Evolutionary conservation across 768 basidiomycete genomes (phyloP).

Genomic region (Podaxis pistillaris): DNA sequence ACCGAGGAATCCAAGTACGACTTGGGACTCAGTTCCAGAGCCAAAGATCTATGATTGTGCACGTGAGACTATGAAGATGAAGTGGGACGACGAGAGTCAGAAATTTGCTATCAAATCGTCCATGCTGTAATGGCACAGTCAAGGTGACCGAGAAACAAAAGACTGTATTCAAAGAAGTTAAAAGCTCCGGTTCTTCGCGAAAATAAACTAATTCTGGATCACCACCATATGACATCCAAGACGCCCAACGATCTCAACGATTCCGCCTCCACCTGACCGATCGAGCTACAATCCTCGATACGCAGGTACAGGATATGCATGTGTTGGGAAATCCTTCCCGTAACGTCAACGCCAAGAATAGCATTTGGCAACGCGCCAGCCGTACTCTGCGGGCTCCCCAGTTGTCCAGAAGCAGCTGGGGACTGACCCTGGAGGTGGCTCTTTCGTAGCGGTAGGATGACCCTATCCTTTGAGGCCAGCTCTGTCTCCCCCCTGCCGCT

Average conservation of each 20-base stretch:
- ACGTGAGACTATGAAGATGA: not conserved
- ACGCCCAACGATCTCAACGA: slow-evolving; percentile 39
- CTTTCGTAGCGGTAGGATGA: slow-evolving; percentile 38
- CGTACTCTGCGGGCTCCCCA: slow-evolving; percentile 2
- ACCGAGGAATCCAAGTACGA: not conserved
- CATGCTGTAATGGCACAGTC: slow-evolving; percentile 9
- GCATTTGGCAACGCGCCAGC: not conserved
- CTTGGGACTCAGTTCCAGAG: not conserved
- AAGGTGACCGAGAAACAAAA: not conserved
- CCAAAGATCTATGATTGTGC: not conserved
- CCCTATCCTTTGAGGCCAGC: slow-evolving; percentile 21
- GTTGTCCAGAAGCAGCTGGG: not conserved
- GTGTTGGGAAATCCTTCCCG: slow-evolving; percentile 32
- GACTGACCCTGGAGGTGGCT: slow-evolving; percentile 21
- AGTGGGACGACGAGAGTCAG: not conserved
- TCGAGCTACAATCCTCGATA: slow-evolving; percentile 38
- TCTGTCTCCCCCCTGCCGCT: slow-evolving; percentile 16
- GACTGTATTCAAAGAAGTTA: not conserved
- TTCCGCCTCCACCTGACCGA: slow-evolving; percentile 35
- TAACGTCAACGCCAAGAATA: slow-evolving; percentile 4
- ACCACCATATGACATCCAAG: slow-evolving; percentile 32
- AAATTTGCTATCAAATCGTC: not conserved
- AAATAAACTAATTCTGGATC: slow-evolving; percentile 1
- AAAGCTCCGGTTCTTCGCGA: not conserved
- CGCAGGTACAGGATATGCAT: slow-evolving; percentile 40